A percentile compares a stretch with the other conserved stretches of the same genome.
These are phyloP conservation scores for Phylloporus sp. DNA, from an alignment of 768 basidiomycete genomes.

Conservation along the genomic window DNA sequence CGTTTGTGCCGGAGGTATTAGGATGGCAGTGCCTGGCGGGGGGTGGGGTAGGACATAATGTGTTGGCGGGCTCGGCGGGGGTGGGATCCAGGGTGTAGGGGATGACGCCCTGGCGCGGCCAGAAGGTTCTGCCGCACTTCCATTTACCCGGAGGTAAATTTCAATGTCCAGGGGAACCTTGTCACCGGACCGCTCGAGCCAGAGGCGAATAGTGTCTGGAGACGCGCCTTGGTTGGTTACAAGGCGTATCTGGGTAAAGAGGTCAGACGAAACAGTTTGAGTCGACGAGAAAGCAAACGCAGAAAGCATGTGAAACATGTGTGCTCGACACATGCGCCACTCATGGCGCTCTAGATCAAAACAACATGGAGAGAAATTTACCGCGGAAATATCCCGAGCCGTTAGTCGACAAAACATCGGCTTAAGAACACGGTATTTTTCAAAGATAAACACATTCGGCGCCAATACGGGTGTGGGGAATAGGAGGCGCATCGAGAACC, in stretches of 20 bases:
- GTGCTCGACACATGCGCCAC: background rate
- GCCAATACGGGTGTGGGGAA: constrained; percentile 11
- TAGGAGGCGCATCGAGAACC: constrained; percentile 1
- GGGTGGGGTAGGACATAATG: constrained; percentile 37
- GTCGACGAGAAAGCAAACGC: background rate
- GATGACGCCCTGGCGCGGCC: constrained; percentile 25
- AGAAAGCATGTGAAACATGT: constrained; percentile 3
- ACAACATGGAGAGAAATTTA: background rate
- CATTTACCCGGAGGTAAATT: constrained; percentile 60
- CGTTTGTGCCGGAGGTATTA: constrained; percentile 35
- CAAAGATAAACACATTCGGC: constrained; percentile 15
- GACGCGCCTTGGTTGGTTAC: constrained; percentile 64
- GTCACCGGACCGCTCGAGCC: constrained; percentile 75
- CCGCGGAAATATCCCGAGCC: background rate
- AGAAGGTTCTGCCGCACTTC: constrained; percentile 20
- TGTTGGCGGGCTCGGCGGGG: constrained; percentile 28
- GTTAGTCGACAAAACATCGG: background rate
- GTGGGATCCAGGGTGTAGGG: constrained; percentile 31
- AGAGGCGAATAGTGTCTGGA: constrained; percentile 74
- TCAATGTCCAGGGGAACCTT: constrained; percentile 73
- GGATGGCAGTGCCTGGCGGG: constrained; percentile 24
- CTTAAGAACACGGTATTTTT: constrained; percentile 10
- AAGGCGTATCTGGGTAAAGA: constrained; percentile 56
- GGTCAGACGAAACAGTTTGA: background rate
- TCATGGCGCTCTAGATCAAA: background rate